Conservation (phyloP, 208 protist species). For the Acanthamoeba rhysodes region DNA sequence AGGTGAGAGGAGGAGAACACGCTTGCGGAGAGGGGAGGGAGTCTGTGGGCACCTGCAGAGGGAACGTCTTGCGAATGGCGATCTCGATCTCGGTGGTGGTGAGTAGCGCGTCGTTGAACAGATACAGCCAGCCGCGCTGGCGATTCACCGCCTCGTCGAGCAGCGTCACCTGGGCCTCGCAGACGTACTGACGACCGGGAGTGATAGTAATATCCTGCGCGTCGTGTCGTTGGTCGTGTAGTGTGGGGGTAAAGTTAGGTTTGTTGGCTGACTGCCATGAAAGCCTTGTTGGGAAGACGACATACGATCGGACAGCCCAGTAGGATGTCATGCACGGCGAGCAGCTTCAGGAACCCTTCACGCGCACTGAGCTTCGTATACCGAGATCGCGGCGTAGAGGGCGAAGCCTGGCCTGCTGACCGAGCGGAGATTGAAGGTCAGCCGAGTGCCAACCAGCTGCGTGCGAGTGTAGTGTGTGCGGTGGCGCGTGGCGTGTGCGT, state of each 20-base stretch:
- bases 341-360: constrained; percentile 65
- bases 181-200: constrained; percentile 68
- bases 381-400: not conserved
- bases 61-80: not conserved
- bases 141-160: constrained; percentile 49
- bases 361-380: constrained; percentile 63
- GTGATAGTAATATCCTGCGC: constrained; percentile 37
- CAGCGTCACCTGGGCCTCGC: constrained; percentile 66
- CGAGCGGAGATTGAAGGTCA: not conserved
- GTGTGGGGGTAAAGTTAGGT: not conserved
- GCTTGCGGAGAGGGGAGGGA: not conserved
- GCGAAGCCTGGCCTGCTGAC: not conserved
- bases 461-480: not conserved
- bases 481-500: too few relatives aligned
- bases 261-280: not conserved
- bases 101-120: constrained; percentile 72
- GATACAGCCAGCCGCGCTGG: constrained; percentile 63
- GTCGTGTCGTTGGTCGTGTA: not conserved
- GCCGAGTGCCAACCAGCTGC: too few relatives aligned
- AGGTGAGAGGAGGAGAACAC: not conserved
- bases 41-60: not conserved
- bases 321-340: not conserved
- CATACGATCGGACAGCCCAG: constrained; percentile 62
- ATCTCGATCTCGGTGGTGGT: constrained; percentile 61
- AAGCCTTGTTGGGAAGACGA: not conserved